Base-by-base conservation (phyloP, 2,329 filamentous ascomycete genomes). In the Penicillium fuscoglaucum region DNA sequence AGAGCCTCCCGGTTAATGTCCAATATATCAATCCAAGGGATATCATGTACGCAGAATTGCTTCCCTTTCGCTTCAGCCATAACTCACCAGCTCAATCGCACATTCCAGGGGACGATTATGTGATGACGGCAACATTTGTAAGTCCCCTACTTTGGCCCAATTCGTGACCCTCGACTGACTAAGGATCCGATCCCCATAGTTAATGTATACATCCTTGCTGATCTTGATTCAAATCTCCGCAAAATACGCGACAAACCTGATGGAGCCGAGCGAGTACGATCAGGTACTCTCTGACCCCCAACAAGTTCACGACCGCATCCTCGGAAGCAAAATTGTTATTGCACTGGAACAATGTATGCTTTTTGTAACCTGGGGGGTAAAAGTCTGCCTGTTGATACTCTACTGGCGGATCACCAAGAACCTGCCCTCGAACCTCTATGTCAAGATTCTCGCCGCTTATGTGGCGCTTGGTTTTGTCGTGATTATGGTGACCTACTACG, bases 381-480 rank as follows among this genome's bases (percentile, higher is more conserved):
- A 84, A 62, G 72, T 77, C 24, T 82, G 80, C 64, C 74, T 83
- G 64, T 68, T 83, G 61, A 74, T 79, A 33, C 77, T 83, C 63
- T 82, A 81, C 62, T 73, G 73, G 60, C 72, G 78, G 9, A 74
- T 82, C 66, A 81, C 79, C 41, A 74, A 68, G 53, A 73, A 68
- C 48, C 61, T 71, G 29, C 65, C 66, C 29, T 66, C 74, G n/a
- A 73, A 75, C 41, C 57, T 72, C 28, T 72, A 71, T 48, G 74
- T 82, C 52, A 70, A 76, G 35, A 64, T 70, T 7, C 72, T 81
- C 1, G 68, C 76, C 2, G 68, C 69, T 9, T 83, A 82, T 61
- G 76, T 80, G 19, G 72, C 63, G 0, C 46, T 78, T 6, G 71
- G 75, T 24, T 82, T 80, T 56, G 67, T 80, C 55, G 68, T 80